Conservation (phyloP, 2,329 filamentous ascomycete genomes). For the Neonectria hederae region DNA sequence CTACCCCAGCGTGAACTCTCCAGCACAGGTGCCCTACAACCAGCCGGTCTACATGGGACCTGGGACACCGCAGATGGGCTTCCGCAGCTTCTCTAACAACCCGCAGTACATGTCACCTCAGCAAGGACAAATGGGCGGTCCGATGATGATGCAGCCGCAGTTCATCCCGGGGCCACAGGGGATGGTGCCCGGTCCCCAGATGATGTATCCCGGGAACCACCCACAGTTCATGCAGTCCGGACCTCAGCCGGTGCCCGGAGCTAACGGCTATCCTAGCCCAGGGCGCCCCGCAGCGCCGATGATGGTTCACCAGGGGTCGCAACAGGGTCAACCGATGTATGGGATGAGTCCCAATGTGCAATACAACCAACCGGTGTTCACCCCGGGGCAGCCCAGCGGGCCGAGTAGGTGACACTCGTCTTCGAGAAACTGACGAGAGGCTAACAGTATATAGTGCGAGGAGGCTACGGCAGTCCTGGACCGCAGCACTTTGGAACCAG, state of each 20-base stretch:
- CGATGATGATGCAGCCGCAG: conserved; percentile 85
- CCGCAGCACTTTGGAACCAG: conserved; percentile 72
- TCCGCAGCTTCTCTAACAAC: conserved; percentile 75
- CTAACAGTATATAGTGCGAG: conserved; percentile 64
- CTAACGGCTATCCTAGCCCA: conserved; percentile 88
- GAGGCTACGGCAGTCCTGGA: conserved; percentile 66
- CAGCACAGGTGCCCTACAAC: conserved; percentile 75
- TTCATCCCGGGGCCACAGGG: conserved; percentile 79
- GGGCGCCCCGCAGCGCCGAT: conserved; percentile 81
- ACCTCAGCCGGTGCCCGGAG: conserved; percentile 69
- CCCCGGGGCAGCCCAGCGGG: conserved; percentile 71
- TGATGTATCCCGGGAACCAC: conserved; percentile 81
- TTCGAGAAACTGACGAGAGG: conserved; percentile 32
- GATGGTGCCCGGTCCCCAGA: conserved; percentile 75
- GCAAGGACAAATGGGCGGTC: conserved; percentile 74
- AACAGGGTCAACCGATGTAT: conserved; percentile 84
- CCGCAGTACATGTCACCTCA: conserved; percentile 77
- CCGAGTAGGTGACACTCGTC: conserved; percentile 71
- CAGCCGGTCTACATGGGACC: conserved; percentile 79
- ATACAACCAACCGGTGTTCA: conserved; percentile 78
- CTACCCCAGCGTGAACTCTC: conserved; percentile 74
- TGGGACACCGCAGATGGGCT: conserved; percentile 74
- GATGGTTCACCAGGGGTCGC: conserved; percentile 95
- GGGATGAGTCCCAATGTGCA: conserved; percentile 80
- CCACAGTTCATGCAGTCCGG: conserved; percentile 71